phyloP scores from a whole-genome alignment of 345 rosid genomes.

The Camelina neglecta region DNA sequence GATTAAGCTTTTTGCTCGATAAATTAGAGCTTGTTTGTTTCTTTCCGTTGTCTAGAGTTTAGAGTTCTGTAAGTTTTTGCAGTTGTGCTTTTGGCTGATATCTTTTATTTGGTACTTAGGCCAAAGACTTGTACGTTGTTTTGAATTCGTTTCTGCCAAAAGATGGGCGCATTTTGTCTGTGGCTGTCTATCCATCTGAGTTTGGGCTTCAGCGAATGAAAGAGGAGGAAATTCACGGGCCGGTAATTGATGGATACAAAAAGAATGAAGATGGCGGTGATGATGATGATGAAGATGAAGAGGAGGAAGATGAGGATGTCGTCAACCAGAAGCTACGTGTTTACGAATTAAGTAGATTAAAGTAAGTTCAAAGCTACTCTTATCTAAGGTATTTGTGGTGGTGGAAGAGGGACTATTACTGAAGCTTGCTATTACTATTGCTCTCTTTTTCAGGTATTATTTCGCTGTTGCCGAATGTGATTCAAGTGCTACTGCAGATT shows the following conservation, averaged over 20 bases:
- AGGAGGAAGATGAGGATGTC: conserved; percentile 50
- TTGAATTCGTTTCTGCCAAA: conserved; percentile 81
- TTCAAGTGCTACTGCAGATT: conserved; percentile 80
- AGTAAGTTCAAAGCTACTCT: conserved; percentile 49
- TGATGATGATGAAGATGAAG: conserved; percentile 50
- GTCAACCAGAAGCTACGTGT: conserved; percentile 66
- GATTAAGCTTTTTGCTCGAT: background rate
- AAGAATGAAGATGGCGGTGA: conserved; percentile 46
- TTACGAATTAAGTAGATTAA: conserved; percentile 80
- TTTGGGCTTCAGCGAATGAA: conserved; percentile 88
- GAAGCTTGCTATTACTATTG: background rate
- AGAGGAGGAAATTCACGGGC: conserved; percentile 95
- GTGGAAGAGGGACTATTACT: background rate
- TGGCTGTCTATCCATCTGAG: conserved; percentile 87
- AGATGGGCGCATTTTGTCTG: conserved; percentile 74
- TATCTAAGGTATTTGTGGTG: background rate
- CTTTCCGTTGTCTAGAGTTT: background rate
- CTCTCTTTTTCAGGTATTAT: conserved; percentile 66
- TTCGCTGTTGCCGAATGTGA: conserved; percentile 88
- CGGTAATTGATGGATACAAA: conserved; percentile 64
- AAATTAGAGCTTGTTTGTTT: background rate
- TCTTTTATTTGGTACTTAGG: conserved; percentile 51
- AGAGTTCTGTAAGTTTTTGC: background rate
- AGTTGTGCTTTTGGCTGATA: conserved; percentile 2
- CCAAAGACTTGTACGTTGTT: conserved; percentile 79